Evolutionary conservation across 2,329 filamentous ascomycete species (phyloP), one percentile per base, ranked within the genome.

Genomic region (Botryosphaeria dothidea): DNA sequence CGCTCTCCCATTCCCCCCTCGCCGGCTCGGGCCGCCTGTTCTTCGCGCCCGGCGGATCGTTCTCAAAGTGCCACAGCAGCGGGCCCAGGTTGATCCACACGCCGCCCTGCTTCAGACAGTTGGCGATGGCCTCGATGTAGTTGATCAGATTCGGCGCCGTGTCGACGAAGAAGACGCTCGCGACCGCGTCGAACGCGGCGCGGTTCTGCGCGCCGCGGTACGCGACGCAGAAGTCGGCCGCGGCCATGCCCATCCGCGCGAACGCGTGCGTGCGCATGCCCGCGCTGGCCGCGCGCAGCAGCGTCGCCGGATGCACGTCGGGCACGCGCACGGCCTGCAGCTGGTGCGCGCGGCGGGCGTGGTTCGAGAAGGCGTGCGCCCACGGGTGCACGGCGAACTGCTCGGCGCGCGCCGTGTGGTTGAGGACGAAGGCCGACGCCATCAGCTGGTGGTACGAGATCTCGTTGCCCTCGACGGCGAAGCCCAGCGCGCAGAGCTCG

Each of bases 401-500:
- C 17, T 84, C 83, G 0, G 85, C 85, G 1, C 76, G 73, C 0
- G 81, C 71, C 4, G 89, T 91, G 70, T 83, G 84, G 75, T 94
- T 93, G 54, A 93, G 85, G 17, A 93, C 85, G 73, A 91, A 87
- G 67, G 85, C 86, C 65, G 92, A 96, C 1, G 92, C 92, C 65
- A 98, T 83, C n/a, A 99, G 86, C 75, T 97, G 92, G 76, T 99
- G 95, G 74, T 96, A 98, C 2, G 93, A 97, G 67, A 98, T 96
- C 78, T 99, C 82, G 74, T 97, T 98, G 29, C 94, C 94, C 76
- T 97, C 93, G 0, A 88, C 86, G 11, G 85, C 80, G 76, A 88
- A 96, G 11, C 95, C 93, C 1, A 81, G 82, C 29, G 81, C 81
- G 74, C 90, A 92, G 15, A 98, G 82, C 49, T 99, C 95, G 72